Evolutionary conservation across 805 yeast species (phyloP).

Genomic region (Deakozyma indianensis): DNA sequence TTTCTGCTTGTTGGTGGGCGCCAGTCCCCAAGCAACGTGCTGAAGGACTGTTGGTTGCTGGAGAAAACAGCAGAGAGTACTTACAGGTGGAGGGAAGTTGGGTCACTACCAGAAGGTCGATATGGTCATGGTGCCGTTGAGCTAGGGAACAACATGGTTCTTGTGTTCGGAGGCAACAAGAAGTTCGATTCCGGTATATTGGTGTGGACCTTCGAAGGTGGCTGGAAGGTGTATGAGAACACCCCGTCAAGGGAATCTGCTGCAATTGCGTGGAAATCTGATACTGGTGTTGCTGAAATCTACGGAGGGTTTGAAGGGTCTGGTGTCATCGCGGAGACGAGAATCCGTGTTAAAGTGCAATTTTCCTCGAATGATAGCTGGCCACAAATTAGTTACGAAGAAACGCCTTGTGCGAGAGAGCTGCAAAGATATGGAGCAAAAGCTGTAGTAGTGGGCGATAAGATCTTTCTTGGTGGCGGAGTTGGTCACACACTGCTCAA

Average conservation of each 20-base stretch:
- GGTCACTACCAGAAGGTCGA: conserved; percentile 30
- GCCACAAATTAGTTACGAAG: conserved; percentile 5
- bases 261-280: conserved; percentile 22
- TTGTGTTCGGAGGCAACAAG: conserved; percentile 39
- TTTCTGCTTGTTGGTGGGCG: conserved; percentile 53
- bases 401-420: conserved; percentile 12
- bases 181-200: conserved; percentile 7
- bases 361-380: background rate
- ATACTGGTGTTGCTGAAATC: conserved; percentile 23
- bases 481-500: conserved; percentile 25
- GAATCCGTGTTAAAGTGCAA: background rate
- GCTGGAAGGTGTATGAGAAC: conserved; percentile 9
- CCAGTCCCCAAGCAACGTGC: conserved; percentile 36
- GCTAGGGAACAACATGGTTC: conserved; percentile 17
- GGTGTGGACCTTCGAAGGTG: conserved; percentile 7
- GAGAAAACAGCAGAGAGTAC: conserved; percentile 3
- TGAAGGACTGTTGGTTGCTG: conserved; percentile 32
- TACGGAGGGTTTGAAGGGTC: conserved; percentile 21
- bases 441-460: conserved; percentile 19
- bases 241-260: conserved; percentile 22
- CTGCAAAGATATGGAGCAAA: conserved; percentile 31
- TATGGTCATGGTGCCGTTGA: conserved; percentile 35
- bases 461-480: conserved; percentile 42
- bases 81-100: conserved; percentile 27
- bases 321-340: background rate